Conservation (phyloP, 108 stramenopile species). For the Skeletonema menzelii region DNA sequence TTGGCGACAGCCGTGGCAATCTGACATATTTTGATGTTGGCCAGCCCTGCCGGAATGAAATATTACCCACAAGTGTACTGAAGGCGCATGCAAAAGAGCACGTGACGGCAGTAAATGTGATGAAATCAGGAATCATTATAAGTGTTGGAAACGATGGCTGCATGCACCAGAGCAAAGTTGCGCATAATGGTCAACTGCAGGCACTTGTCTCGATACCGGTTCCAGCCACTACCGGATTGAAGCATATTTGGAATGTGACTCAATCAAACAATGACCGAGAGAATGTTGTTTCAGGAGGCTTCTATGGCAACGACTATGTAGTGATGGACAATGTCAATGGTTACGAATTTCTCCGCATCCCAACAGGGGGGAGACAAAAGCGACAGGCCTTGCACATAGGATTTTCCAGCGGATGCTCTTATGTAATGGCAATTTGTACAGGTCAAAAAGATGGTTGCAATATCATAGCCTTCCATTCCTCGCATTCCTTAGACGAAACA, state of each 20-base stretch:
- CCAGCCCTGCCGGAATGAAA: conserved; percentile 5
- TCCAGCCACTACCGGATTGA: conserved; percentile 33
- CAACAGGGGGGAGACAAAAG: conserved; percentile 74
- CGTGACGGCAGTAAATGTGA: conserved; percentile 50
- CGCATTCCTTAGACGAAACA: conserved; percentile 7
- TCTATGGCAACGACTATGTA: conserved; percentile 66
- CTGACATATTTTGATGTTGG: conserved; percentile 51
- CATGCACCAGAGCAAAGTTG: conserved; percentile 41
- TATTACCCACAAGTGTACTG: conserved; percentile 14
- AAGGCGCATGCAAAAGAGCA: conserved; percentile 75
- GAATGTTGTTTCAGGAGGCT: conserved; percentile 57
- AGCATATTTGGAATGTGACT: conserved; percentile 44
- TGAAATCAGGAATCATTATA: conserved; percentile 38
- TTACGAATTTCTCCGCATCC: conserved; percentile 57
- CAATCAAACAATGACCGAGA: conserved; percentile 11
- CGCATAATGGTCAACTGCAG: conserved; percentile 11
- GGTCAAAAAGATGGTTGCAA: conserved; percentile 47
- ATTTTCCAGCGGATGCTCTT: background rate
- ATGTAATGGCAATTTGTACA: conserved; percentile 40
- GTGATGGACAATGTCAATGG: conserved; percentile 56
- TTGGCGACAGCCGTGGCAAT: conserved; percentile 75
- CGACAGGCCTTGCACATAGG: conserved; percentile 27
- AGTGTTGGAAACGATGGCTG: conserved; percentile 83
- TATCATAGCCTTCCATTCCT: conserved; percentile 28
- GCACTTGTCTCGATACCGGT: conserved; percentile 33